phyloP scores from a whole-genome alignment of 2,329 filamentous ascomycete species.

The Aureobasidium sp. region DNA sequence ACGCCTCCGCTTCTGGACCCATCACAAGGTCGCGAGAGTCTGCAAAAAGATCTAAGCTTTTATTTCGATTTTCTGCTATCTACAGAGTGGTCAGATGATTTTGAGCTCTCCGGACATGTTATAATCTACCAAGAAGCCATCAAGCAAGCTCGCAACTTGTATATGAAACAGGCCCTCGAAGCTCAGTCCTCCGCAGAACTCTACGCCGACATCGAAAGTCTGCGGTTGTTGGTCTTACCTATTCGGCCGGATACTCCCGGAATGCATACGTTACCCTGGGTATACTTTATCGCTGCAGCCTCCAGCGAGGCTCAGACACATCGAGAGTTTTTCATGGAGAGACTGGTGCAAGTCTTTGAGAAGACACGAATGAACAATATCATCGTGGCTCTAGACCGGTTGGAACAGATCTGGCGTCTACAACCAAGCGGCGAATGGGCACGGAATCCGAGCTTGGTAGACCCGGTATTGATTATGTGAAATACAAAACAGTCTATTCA shows the following conservation, averaged over 20 bases:
- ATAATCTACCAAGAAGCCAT: conserved; percentile 15
- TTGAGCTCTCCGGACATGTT: not conserved
- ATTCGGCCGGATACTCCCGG: conserved; percentile 25
- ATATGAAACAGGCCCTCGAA: not conserved
- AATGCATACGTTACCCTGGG: conserved; percentile 34
- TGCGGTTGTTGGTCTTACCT: conserved; percentile 24
- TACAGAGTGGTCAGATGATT: not conserved
- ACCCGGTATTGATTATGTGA: conserved; percentile 12
- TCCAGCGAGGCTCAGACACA: conserved; percentile 31
- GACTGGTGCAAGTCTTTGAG: conserved; percentile 24
- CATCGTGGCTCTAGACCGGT: conserved; percentile 26
- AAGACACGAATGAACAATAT: conserved; percentile 33
- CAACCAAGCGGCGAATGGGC: conserved; percentile 8
- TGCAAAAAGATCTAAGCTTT: not conserved
- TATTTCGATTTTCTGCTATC: conserved; percentile 12
- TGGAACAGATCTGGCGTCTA: conserved; percentile 29
- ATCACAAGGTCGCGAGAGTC: conserved; percentile 3
- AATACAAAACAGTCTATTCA: not conserved
- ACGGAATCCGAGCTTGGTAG: not conserved
- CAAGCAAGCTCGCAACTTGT: not conserved
- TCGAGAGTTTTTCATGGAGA: conserved; percentile 28
- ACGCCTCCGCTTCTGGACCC: conserved; percentile 11
- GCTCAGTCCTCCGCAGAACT: not conserved
- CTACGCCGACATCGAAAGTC: conserved; percentile 20
- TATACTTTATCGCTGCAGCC: conserved; percentile 33